phyloP scores from a whole-genome alignment of 768 basidiomycete species.

The Panellus pusillus region DNA sequence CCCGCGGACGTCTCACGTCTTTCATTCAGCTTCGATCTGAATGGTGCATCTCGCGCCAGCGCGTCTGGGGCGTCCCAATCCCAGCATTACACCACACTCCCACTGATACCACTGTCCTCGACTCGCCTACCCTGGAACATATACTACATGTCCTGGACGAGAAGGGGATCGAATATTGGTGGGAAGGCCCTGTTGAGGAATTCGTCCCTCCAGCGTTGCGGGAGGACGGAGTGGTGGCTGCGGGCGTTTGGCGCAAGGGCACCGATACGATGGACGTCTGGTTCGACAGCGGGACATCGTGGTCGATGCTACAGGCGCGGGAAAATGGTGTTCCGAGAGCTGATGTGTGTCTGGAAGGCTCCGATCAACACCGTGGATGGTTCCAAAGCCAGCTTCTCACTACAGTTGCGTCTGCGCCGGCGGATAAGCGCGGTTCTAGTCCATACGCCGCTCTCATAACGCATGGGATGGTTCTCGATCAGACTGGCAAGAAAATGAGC shows the following conservation, averaged over 20 bases:
- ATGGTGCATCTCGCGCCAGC: slow-evolving; percentile 98
- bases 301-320: slow-evolving; percentile 66
- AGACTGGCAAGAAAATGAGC: slow-evolving; percentile 93
- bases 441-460: slow-evolving; percentile 85
- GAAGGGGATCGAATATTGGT: slow-evolving; percentile 87
- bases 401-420: slow-evolving; percentile 52
- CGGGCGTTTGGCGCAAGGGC: slow-evolving; percentile 68
- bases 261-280: slow-evolving; percentile 98
- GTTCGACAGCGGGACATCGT: slow-evolving; percentile 97
- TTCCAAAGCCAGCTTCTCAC: slow-evolving; percentile 96
- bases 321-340: slow-evolving; percentile 46
- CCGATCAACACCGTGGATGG: slow-evolving; percentile 98
- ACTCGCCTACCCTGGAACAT: slow-evolving; percentile 62
- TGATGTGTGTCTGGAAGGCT: slow-evolving; percentile 92
- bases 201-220: slow-evolving; percentile 70
- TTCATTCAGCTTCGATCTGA: slow-evolving; percentile 89
- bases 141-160: slow-evolving; percentile 73
- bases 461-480: slow-evolving; percentile 95
- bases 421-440: slow-evolving; percentile 33
- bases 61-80: slow-evolving; percentile 97
- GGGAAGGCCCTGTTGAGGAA: slow-evolving; percentile 79
- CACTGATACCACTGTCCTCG: slow-evolving; percentile 65
- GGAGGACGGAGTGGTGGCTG: slow-evolving; percentile 40
- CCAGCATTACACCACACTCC: slow-evolving; percentile 75
- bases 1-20: slow-evolving; percentile 83